phyloP scores from a whole-genome alignment of 768 basidiomycete species.

The Nevesoporus exiguus region DNA sequence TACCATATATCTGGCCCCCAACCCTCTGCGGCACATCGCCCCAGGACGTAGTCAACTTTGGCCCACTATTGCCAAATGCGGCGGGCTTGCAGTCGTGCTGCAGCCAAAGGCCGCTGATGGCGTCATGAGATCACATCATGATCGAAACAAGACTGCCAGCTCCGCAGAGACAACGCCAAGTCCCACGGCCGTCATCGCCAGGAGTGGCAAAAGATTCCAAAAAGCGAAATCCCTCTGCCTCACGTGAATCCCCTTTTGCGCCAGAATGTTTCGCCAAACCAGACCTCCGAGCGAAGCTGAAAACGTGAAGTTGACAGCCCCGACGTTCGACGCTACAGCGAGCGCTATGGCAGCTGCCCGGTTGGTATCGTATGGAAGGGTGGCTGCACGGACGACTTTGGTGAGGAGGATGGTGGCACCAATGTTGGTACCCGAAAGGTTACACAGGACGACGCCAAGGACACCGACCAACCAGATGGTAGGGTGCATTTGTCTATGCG shows the following conservation, averaged over 20 bases:
- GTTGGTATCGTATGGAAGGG: constrained; percentile 29
- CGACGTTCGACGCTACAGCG: constrained; percentile 85
- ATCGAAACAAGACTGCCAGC: constrained; percentile 45
- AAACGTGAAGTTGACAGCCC: constrained; percentile 88
- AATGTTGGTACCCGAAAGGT: constrained; percentile 85
- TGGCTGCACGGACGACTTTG: constrained; percentile 61
- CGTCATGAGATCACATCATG: not conserved
- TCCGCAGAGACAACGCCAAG: too few species aligned
- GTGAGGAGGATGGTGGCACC: too few species aligned
- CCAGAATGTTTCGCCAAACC: constrained; percentile 76
- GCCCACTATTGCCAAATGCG: too few species aligned
- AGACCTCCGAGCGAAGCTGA: constrained; percentile 86
- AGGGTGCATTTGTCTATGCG: constrained; percentile 40
- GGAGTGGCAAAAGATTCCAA: too few species aligned
- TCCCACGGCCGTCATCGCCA: too few species aligned
- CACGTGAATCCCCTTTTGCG: too few species aligned
- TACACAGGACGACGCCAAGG: constrained; percentile 73
- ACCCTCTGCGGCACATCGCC: too few species aligned
- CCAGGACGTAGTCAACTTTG: too few species aligned
- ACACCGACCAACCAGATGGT: constrained; percentile 67
- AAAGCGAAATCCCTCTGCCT: too few species aligned
- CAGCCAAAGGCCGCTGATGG: not conserved
- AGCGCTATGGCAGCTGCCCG: constrained; percentile 67
- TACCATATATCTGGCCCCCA: too few species aligned
- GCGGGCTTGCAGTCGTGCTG: too few species aligned